These are phyloP conservation scores for Xerocomus brunneocitrinus DNA, from an alignment of 768 basidiomycete genomes.

Conservation along the genomic window DNA sequence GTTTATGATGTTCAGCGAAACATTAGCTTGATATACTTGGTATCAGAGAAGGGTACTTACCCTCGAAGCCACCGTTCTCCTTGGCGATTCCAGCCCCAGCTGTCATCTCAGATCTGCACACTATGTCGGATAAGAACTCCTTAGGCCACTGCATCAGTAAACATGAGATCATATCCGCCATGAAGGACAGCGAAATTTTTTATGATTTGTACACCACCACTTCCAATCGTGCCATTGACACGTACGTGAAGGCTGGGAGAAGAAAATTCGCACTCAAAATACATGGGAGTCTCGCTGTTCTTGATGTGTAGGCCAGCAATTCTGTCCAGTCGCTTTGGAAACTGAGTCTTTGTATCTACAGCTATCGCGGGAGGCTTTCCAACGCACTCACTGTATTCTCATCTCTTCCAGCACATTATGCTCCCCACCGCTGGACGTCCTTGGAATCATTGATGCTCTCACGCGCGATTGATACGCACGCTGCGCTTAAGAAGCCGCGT, in stretches of 20 bases:
- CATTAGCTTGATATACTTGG: constrained; percentile 82
- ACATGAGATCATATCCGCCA: constrained; percentile 53
- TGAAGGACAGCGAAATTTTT: constrained; percentile 56
- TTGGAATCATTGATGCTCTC: constrained; percentile 77
- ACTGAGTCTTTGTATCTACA: constrained; percentile 29
- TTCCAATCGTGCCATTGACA: constrained; percentile 80
- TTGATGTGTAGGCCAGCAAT: constrained; percentile 71
- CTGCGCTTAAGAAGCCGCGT: constrained; percentile 47
- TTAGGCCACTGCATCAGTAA: constrained; percentile 46
- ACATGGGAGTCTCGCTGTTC: constrained; percentile 80
- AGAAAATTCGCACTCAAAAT: constrained; percentile 82
- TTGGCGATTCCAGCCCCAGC: constrained; percentile 33
- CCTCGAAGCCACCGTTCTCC: constrained; percentile 68
- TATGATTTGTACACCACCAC: constrained; percentile 70
- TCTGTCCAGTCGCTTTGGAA: background rate
- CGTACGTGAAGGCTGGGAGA: constrained; percentile 79
- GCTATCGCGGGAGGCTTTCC: constrained; percentile 60
- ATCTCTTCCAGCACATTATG: constrained; percentile 83
- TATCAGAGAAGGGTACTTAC: constrained; percentile 66
- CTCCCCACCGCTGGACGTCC: constrained; percentile 75
- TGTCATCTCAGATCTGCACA: constrained; percentile 10
- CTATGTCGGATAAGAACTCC: constrained; percentile 19
- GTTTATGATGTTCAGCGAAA: constrained; percentile 3
- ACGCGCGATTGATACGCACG: constrained; percentile 66
- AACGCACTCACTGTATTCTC: constrained; percentile 67